Evolutionary conservation across 2,329 filamentous ascomycete genomes (phyloP).

Genomic region (Alternaria arborescens): DNA sequence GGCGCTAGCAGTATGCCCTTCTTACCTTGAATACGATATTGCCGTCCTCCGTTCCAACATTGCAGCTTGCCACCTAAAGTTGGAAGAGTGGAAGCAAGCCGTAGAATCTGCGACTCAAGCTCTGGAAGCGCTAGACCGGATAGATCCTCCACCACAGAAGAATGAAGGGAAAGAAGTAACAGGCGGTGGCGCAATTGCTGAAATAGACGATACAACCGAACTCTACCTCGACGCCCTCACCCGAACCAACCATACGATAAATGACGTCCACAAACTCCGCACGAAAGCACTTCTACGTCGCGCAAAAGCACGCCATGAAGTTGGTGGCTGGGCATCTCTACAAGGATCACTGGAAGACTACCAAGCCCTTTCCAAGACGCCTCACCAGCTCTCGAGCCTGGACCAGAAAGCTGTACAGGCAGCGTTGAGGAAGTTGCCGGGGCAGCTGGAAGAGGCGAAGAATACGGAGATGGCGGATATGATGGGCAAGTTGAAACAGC

Average conservation of each 20-base stretch:
- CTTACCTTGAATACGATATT: slow-evolving; percentile 86
- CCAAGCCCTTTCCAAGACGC: slow-evolving; percentile 67
- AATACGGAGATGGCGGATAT: slow-evolving; percentile 92
- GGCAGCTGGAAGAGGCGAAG: slow-evolving; percentile 77
- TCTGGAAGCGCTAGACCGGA: slow-evolving; percentile 73
- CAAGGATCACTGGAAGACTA: slow-evolving; percentile 85
- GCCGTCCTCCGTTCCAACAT: slow-evolving; percentile 90
- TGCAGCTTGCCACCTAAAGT: slow-evolving; percentile 85
- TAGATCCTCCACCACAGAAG: slow-evolving; percentile 55
- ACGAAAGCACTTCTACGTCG: slow-evolving; percentile 84
- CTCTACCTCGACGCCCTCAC: slow-evolving; percentile 43
- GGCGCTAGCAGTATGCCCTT: slow-evolving; percentile 79
- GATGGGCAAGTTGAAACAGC: slow-evolving; percentile 93
- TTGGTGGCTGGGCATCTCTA: slow-evolving; percentile 80
- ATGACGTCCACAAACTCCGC: slow-evolving; percentile 78
- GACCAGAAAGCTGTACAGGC: slow-evolving; percentile 74
- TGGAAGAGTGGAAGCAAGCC: slow-evolving; percentile 85
- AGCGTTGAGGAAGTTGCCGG: slow-evolving; percentile 72
- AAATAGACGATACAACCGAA: slow-evolving; percentile 61
- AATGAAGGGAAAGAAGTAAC: slow-evolving; percentile 56
- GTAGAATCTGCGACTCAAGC: slow-evolving; percentile 76
- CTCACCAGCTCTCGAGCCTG: slow-evolving; percentile 65
- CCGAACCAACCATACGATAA: slow-evolving; percentile 43
- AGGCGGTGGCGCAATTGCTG: slow-evolving; percentile 66
- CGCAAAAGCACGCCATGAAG: slow-evolving; percentile 74